A percentile compares a stretch with the other conserved stretches of the same genome.
Conservation (phyloP, 805 yeast genomes). For the Nakazawaea pomicola region DNA sequence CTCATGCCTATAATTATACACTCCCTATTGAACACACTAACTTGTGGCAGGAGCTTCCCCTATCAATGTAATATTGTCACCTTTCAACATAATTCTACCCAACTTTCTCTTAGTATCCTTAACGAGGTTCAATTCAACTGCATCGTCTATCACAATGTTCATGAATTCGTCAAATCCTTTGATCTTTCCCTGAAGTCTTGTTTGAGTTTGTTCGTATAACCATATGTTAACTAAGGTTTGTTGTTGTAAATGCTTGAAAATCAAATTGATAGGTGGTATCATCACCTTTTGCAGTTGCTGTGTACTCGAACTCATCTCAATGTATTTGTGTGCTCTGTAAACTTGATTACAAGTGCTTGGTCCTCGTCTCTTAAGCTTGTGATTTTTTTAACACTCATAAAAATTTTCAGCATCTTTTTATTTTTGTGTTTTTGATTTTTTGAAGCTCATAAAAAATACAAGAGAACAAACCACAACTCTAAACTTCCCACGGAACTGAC, state of each 20-base stretch:
- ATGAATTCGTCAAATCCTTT: conserved; percentile 96
- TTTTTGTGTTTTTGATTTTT: not conserved
- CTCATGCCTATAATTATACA: too few relatives aligned
- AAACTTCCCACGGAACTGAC: too few relatives aligned
- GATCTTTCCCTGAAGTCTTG: conserved; percentile 75
- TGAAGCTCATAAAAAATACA: not conserved
- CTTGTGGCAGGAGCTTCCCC: conserved; percentile 7
- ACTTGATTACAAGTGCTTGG: too few relatives aligned
- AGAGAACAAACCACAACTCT: not conserved
- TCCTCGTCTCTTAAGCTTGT: not conserved
- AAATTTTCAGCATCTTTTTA: too few relatives aligned
- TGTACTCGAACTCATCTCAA: not conserved
- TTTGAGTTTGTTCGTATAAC: conserved; percentile 81
- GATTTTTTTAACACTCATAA: not conserved
- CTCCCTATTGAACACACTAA: too few relatives aligned
- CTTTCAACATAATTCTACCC: conserved; percentile 80
- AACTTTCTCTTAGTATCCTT: conserved; percentile 47
- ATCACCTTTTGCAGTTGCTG: conserved; percentile 42
- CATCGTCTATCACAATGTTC: conserved; percentile 67
- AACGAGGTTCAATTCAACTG: conserved; percentile 56
- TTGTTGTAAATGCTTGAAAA: conserved; percentile 82
- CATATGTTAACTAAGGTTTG: conserved; percentile 78
- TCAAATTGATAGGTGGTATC: conserved; percentile 89
- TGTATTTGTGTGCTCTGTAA: not conserved
- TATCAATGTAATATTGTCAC: conserved; percentile 88